Evolutionary conservation across 2,329 filamentous ascomycete genomes (phyloP).

Genomic region (Phialophora expanda): DNA sequence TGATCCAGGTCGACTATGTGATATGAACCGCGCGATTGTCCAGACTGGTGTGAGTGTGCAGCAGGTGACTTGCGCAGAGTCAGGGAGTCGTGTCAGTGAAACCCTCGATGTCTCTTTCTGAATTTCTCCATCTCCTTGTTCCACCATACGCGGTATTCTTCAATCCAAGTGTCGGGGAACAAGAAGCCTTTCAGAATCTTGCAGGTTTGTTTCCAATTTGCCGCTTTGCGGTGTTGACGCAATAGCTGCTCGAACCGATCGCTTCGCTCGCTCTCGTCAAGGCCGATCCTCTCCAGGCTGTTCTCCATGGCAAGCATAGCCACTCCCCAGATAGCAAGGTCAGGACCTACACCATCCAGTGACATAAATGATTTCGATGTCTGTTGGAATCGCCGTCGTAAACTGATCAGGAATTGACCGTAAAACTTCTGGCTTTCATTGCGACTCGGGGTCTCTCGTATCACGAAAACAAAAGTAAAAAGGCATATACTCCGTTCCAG

Average conservation of each 20-base stretch:
- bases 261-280: not conserved
- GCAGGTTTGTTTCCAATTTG: slow-evolving; percentile 5
- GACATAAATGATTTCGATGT: slow-evolving; percentile 1
- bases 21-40: not conserved
- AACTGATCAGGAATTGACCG: slow-evolving; percentile 9
- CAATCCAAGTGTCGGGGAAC: slow-evolving; percentile 11
- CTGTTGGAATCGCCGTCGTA: not conserved
- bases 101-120: not conserved
- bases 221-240: not conserved
- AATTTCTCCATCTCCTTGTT: slow-evolving; percentile 6
- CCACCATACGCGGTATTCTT: slow-evolving; percentile 14
- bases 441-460: slow-evolving; percentile 5
- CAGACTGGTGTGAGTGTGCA: not conserved
- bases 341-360: slow-evolving; percentile 4
- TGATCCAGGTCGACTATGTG: not conserved
- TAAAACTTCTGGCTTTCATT: slow-evolving; percentile 11
- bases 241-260: slow-evolving; percentile 7
- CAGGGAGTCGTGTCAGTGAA: not conserved
- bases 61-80: not conserved
- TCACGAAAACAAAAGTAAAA: slow-evolving; percentile 7
- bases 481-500: slow-evolving; percentile 11
- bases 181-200: slow-evolving; percentile 8
- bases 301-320: slow-evolving; percentile 9
- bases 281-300: slow-evolving; percentile 7
- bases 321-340: slow-evolving; percentile 17